phyloP scores from a whole-genome alignment of 2,329 filamentous ascomycete species.

The Diplodia sapinea region DNA sequence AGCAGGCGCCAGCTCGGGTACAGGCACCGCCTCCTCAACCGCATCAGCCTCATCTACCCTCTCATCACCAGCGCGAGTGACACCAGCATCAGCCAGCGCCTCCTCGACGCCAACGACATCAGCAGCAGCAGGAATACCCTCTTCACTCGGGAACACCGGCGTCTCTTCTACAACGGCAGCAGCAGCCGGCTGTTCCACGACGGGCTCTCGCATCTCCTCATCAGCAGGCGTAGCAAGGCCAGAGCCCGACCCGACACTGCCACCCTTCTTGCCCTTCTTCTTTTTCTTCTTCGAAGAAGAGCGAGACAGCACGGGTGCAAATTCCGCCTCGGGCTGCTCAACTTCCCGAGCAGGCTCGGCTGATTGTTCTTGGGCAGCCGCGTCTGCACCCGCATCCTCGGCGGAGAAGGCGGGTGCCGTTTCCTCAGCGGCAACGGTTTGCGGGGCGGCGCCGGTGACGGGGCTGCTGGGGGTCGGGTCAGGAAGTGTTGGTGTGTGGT shows the following conservation, averaged over 20 bases:
- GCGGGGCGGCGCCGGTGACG: background rate
- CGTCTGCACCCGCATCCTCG: background rate
- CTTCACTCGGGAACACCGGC: background rate
- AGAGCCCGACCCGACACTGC: background rate
- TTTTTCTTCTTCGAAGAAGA: slow-evolving; percentile 11
- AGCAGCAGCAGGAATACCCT: background rate
- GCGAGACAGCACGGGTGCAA: background rate
- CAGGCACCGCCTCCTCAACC: background rate
- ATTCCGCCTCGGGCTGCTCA: background rate
- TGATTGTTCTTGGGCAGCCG: background rate
- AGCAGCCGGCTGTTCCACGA: background rate
- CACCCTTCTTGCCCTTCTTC: background rate
- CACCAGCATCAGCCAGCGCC: background rate
- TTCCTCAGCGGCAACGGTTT: background rate
- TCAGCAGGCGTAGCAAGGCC: background rate
- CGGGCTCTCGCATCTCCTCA: background rate
- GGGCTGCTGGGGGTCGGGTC: background rate
- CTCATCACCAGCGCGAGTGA: background rate
- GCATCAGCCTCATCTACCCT: background rate
- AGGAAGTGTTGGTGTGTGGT: background rate
- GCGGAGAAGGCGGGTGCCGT: background rate
- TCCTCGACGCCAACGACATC: background rate
- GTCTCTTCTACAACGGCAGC: background rate
- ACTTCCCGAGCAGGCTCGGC: background rate
- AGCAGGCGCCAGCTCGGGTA: background rate